phyloP scores from a whole-genome alignment of 495 filamentous ascomycete genomes.

The Letharia columbiana region DNA sequence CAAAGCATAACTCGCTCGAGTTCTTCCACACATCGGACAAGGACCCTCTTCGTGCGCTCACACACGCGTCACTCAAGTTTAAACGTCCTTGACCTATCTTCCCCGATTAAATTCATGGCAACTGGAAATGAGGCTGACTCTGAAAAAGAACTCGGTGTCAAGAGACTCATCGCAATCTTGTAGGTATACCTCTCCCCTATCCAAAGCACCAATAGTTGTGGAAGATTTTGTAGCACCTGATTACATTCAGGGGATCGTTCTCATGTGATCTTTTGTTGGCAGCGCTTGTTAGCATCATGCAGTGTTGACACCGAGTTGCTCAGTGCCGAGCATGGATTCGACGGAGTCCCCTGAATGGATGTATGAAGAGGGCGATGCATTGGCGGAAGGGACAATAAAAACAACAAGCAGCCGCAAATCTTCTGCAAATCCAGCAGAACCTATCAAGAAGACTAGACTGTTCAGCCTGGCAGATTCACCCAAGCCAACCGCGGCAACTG shows the following conservation, averaged over 20 bases:
- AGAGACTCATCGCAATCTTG: background rate
- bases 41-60: background rate
- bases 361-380: background rate
- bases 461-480: conserved; percentile 3
- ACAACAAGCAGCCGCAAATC: background rate
- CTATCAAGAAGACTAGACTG: conserved; percentile 3
- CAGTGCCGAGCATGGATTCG: background rate
- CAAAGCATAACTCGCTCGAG: background rate
- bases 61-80: background rate
- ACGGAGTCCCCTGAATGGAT: background rate
- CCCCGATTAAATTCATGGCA: background rate
- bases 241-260: background rate
- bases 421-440: background rate
- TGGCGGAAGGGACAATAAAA: background rate
- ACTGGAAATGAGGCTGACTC: background rate
- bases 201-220: background rate
- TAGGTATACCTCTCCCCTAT: background rate
- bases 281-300: background rate
- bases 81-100: background rate
- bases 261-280: background rate
- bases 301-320: background rate
- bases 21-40: background rate
- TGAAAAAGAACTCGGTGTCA: background rate
- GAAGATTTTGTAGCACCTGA: background rate
- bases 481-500: background rate